Base-by-base conservation (phyloP, 768 basidiomycete species). In the Peribolospora baueri region DNA sequence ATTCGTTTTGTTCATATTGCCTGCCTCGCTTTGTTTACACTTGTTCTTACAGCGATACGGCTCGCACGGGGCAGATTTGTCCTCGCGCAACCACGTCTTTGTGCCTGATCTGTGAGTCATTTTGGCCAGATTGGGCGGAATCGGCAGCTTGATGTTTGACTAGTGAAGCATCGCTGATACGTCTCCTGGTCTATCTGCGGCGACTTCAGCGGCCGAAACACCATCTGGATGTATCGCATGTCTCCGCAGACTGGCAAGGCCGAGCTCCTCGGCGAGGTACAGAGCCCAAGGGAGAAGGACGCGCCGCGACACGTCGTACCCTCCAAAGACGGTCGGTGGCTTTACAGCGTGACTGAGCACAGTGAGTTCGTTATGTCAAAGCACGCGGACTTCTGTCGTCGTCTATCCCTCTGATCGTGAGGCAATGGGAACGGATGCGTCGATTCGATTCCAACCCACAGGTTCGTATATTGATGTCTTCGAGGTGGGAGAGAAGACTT, bases 341-440 rank as follows among this genome's bases (percentile, higher is more conserved):
- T 65, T 6, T 65, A 65, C 48, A 59, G 59, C 45, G 58, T 65
- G 2, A 65, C 64, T 1, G 64, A 65, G 51, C 64, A 65, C 55
- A 61, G 61, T 64, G 47, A 46, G 61, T 56, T 5, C 5, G 5
- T 8, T 1, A 25, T 25, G 25, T 25, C 25, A 25, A 25, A 25
- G 25, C 25, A 25, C 25, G 25, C 25, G 25, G 25, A 25, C 36
- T 5, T 39, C 14, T 14, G 25, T 10, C 3, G 14, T 38, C 2
- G 7, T 14, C 4, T 5, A 6, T 43, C 1, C 7, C 25, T 8
- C 13, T 1, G 5, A 38, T 11, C n/a, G 40, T 4, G 9, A 1
- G 36, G 39, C 46, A 13, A 7, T 48, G 38, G 8, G 7, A 8
- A n/a, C 45, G 7, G 3, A 4, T 40, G 5, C 13, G 38, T 39